Percentiles rank a stretch among this genome's conserved stretches.
Evolutionary conservation across 2,329 filamentous ascomycete species (phyloP).

Genomic region (Pseudogymnoascus pannorum): DNA sequence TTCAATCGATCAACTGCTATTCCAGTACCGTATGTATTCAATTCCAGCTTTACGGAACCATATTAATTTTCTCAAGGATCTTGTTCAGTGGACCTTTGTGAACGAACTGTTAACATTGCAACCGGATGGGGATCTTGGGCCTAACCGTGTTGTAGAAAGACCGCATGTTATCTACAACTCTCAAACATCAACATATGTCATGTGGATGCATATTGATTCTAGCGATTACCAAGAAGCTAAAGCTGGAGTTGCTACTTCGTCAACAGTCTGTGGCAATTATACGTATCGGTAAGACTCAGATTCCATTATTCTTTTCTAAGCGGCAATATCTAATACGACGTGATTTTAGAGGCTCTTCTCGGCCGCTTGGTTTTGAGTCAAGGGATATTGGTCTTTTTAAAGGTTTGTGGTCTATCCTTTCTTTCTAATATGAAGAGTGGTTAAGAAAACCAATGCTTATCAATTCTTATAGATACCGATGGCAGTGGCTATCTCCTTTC

Average conservation of each 20-base stretch:
- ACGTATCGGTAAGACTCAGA: constrained; percentile 32
- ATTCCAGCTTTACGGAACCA: not conserved
- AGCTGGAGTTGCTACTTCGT: constrained; percentile 54
- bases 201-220: constrained; percentile 62
- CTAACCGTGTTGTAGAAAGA: constrained; percentile 55
- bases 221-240: constrained; percentile 55
- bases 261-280: constrained; percentile 55
- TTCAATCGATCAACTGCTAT: constrained; percentile 63
- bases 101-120: constrained; percentile 50
- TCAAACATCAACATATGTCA: constrained; percentile 55
- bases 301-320: no score
- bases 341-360: constrained; percentile 19
- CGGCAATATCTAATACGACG: constrained; percentile 12
- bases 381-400: constrained; percentile 28
- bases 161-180: constrained; percentile 65
- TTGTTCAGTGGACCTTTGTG: constrained; percentile 57
- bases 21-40: constrained; percentile 37
- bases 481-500: constrained; percentile 54
- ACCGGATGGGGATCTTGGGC: constrained; percentile 49
- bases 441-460: no score
- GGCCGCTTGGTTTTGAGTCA: constrained; percentile 28
- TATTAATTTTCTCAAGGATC: constrained; percentile 32
- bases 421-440: no score
- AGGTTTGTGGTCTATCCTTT: constrained; percentile 15
- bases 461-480: constrained; percentile 54